phyloP scores from a whole-genome alignment of 495 filamentous ascomycete genomes.

The Usnea hakonensis region DNA sequence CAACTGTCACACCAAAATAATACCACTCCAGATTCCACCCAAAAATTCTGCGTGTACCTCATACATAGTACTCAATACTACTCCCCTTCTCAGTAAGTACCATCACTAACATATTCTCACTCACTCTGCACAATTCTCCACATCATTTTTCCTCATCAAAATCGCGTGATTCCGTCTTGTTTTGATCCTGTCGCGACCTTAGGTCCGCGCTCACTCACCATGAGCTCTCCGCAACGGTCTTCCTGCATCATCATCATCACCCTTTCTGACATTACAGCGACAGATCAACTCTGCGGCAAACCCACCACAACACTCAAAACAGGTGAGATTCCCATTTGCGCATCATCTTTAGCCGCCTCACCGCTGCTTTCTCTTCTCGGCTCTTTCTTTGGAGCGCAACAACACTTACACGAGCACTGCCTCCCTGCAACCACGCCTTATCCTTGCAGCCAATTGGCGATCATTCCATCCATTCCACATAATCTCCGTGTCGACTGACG shows the following conservation, averaged over 20 bases:
- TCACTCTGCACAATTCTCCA: constrained; percentile 20
- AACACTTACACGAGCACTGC: constrained; percentile 18
- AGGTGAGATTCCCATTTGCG: constrained; percentile 9
- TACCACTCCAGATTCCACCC: too few species aligned
- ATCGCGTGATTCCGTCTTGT: constrained; percentile 24
- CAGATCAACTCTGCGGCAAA: constrained; percentile 11
- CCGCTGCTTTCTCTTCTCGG: not conserved
- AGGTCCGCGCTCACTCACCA: constrained; percentile 27
- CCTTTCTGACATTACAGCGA: constrained; percentile 6
- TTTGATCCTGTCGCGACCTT: constrained; percentile 26
- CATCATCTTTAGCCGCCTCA: not conserved
- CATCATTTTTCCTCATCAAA: constrained; percentile 18
- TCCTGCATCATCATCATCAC: constrained; percentile 17
- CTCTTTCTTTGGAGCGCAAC: constrained; percentile 17
- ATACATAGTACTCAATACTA: constrained; percentile 27
- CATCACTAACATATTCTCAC: constrained; percentile 28
- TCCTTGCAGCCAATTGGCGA: constrained; percentile 8
- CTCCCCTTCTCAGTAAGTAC: constrained; percentile 26
- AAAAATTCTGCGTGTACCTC: constrained; percentile 30
- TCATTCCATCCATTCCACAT: not conserved
- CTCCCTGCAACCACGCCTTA: constrained; percentile 10
- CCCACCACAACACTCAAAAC: constrained; percentile 1
- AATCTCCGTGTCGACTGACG: constrained; percentile 18
- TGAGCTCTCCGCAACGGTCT: constrained; percentile 4
- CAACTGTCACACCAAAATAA: constrained; percentile 49